A percentile compares a stretch with the other conserved stretches of the same genome.
These are phyloP conservation scores for Leccinum proximum DNA, from an alignment of 1,284 basidiomycete species.

Conservation along the genomic window DNA sequence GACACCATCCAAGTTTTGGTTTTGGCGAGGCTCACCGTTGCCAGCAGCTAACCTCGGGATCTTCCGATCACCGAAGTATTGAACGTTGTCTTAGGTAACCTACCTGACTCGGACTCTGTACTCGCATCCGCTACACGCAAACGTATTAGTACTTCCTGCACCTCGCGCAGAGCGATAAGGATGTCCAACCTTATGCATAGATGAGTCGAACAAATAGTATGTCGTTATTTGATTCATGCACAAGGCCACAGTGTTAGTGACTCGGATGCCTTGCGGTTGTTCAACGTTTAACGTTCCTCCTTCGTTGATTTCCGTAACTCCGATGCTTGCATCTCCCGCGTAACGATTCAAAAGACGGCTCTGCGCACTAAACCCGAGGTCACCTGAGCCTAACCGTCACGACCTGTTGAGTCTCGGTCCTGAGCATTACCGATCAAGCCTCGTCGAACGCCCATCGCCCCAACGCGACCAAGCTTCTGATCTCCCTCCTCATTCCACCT, in stretches of 20 bases:
- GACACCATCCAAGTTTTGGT: too few species aligned
- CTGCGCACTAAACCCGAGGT: conserved; percentile 4
- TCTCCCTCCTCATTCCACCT: not conserved
- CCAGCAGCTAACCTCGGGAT: too few species aligned
- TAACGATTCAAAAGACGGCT: not conserved
- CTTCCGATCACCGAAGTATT: too few species aligned
- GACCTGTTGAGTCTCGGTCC: not conserved
- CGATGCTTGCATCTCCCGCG: not conserved
- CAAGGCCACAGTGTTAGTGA: not conserved
- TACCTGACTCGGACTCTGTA: not conserved
- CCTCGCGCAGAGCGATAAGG: too few species aligned
- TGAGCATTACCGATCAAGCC: not conserved
- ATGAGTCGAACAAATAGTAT: too few species aligned
- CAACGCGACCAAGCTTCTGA: not conserved
- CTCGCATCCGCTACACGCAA: not conserved
- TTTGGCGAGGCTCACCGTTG: too few species aligned
- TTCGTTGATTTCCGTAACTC: not conserved
- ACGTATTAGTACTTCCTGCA: not conserved
- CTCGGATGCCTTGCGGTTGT: not conserved
- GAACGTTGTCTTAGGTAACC: not conserved
- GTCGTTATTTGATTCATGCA: too few species aligned
- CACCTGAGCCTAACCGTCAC: not conserved
- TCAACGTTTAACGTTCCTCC: not conserved
- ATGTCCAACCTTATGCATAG: too few species aligned
- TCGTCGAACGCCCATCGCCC: not conserved